Conservation (phyloP, 148 eudicot genomes). For the Amaranthus cruentus region DNA sequence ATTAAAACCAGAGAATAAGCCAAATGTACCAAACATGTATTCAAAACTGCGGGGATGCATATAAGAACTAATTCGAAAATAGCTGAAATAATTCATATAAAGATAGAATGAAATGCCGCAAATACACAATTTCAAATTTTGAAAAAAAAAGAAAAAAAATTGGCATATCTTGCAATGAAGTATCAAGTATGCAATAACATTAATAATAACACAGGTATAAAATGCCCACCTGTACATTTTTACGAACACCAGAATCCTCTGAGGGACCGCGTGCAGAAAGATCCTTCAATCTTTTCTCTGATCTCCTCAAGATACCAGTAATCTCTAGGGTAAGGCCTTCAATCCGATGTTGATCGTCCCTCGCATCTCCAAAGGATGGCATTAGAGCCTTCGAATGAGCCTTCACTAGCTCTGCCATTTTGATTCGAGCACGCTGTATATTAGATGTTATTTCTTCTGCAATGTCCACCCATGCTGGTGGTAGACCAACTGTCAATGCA, state of each 20-base stretch:
- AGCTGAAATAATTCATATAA: too few relatives aligned
- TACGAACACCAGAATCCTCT: constrained; percentile 36
- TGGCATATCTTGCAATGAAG: too few relatives aligned
- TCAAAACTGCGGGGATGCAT: too few relatives aligned
- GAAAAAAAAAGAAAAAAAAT: too few relatives aligned
- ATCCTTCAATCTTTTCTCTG: constrained; percentile 35
- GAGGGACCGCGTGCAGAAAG: constrained; percentile 36
- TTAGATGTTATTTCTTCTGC: constrained; percentile 42
- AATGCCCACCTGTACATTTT: constrained; percentile 41
- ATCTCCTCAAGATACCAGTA: constrained; percentile 36
- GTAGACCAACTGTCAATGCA: constrained; percentile 32
- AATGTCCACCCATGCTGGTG: constrained; percentile 51
- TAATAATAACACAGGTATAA: too few relatives aligned
- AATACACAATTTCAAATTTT: too few relatives aligned
- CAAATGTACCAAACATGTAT: too few relatives aligned
- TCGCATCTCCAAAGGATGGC: constrained; percentile 52
- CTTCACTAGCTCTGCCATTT: constrained; percentile 39
- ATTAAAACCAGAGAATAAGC: too few relatives aligned
- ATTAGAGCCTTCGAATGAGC: constrained; percentile 44
- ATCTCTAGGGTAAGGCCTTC: constrained; percentile 39
- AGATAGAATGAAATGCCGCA: too few relatives aligned
- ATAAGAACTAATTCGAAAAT: too few relatives aligned
- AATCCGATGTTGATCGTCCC: constrained; percentile 41
- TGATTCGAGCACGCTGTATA: constrained; percentile 37
- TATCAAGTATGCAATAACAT: too few relatives aligned